phyloP scores from a whole-genome alignment of 208 protist genomes.

The Acanthamoeba healyi region DNA sequence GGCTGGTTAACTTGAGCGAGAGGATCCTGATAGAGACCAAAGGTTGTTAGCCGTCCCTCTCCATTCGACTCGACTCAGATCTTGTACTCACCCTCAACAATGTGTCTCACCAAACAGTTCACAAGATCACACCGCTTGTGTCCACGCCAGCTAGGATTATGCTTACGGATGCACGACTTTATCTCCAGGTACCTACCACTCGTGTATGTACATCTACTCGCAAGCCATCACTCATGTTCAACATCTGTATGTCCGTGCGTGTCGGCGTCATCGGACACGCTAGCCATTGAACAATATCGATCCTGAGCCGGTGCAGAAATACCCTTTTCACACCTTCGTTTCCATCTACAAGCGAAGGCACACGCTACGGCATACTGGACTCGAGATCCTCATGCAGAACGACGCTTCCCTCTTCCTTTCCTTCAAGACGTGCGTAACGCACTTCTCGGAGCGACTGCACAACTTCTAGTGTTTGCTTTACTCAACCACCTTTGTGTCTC shows the following conservation, averaged over 20 bases:
- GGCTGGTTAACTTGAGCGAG: slow-evolving; percentile 83
- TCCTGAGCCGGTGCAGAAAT: slow-evolving; percentile 85
- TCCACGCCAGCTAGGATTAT: slow-evolving; percentile 76
- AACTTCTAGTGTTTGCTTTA: too few species aligned
- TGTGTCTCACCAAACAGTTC: background rate
- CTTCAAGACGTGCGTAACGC: slow-evolving; percentile 77
- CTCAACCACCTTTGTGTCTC: background rate
- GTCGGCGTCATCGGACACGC: background rate
- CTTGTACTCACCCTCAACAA: background rate
- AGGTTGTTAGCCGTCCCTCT: too few species aligned
- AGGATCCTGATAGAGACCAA: slow-evolving; percentile 74
- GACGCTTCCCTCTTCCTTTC: slow-evolving; percentile 75
- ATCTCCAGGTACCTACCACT: slow-evolving; percentile 85
- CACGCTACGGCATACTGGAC: slow-evolving; percentile 83
- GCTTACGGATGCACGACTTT: slow-evolving; percentile 78
- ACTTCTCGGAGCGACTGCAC: too few species aligned
- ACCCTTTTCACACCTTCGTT: slow-evolving; percentile 77
- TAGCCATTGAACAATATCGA: slow-evolving; percentile 89
- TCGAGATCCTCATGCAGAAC: slow-evolving; percentile 86
- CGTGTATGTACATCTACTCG: too few species aligned
- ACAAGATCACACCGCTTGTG: slow-evolving; percentile 76
- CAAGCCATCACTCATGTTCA: slow-evolving; percentile 71
- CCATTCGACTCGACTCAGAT: too few species aligned
- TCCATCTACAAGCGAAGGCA: slow-evolving; percentile 83
- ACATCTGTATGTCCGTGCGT: slow-evolving; percentile 42